These are phyloP conservation scores for Vachellia pachyceras DNA, from an alignment of 306 rosid genomes.

Conservation along the genomic window DNA sequence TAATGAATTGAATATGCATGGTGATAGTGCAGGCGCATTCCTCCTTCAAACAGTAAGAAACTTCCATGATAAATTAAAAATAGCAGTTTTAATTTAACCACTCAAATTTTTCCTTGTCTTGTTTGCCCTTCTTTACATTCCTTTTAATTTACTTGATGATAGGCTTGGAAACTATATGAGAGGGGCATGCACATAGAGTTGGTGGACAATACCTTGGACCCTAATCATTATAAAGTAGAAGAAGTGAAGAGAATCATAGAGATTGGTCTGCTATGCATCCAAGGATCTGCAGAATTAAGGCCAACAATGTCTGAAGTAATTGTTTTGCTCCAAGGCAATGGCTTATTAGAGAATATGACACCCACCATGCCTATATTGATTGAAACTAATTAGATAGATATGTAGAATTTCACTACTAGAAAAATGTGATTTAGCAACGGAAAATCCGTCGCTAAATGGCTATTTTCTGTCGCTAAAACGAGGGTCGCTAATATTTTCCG, in stretches of 20 bases:
- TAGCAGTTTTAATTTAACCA: neutral
- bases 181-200: conserved; percentile 14
- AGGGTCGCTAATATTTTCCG: too few relatives aligned
- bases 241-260: conserved; percentile 19
- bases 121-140: neutral
- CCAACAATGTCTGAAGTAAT: conserved; percentile 75
- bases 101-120: neutral
- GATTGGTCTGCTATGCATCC: conserved; percentile 57
- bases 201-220: neutral
- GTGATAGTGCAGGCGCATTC: neutral
- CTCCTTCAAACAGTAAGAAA: conserved; percentile 68
- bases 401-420: too few relatives aligned
- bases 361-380: conserved; percentile 64
- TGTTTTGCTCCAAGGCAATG: conserved; percentile 51
- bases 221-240: neutral
- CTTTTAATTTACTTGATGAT: neutral
- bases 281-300: conserved; percentile 57
- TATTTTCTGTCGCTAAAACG: too few relatives aligned
- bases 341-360: conserved; percentile 34
- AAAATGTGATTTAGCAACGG: too few relatives aligned
- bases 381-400: conserved; percentile 35
- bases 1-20: neutral
- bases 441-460: too few relatives aligned
- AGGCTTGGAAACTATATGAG: conserved; percentile 72
- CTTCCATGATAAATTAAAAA: neutral